Evolutionary conservation across 2,329 filamentous ascomycete genomes (phyloP), one percentile per base, ranked within the genome.

Genomic region (Neonectria neomacrospora): DNA sequence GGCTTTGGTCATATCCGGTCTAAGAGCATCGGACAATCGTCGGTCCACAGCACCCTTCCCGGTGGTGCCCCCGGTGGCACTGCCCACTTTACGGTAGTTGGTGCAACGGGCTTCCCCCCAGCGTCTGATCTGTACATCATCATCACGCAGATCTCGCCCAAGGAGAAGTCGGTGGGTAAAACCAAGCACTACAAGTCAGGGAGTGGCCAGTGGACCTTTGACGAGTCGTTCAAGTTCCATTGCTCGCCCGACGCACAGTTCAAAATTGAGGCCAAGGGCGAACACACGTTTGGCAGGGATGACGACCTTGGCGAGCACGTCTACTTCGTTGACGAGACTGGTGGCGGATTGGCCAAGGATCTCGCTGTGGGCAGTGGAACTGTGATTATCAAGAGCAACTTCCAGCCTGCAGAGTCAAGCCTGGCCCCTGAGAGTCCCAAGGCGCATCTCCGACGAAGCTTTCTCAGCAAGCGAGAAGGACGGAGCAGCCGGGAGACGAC

Each of bases 281-380:
- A 97, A 74, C 88, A 91, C 73, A 92, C 90, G 1, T 95, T 98
- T 74, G 91, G 92, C 54, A 91, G 89, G 61, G 93, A 96, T 75
- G 90, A 94, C 59, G 87, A 90, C 63, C 85, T 99, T 0, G 96
- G 96, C 56, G 94, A 98, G 74, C 88, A 88, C 5, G 77, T 91
- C n/a, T 97, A 97, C 80, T 94, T 96, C 75, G 88, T 99, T n/a
- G 93, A 95, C 67, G 95, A 99, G 75, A 86, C 84, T 2, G 86
- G 88, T 2, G 81, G 83, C 1, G 87, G 87, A 11, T 82, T 85
- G 32, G 90, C 95, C 70, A 96, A 95, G 82, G 83, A 88, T 42
- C 80, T 99, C 55, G 86, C 82, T 34, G 89, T 94, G 26, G 95
- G 95, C 12, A 83, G 81, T 37, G 94, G 93, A 23, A 85, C 80